phyloP scores from a whole-genome alignment of 352 stramenopile genomes.

The Thalassiosira mediterranea region DNA sequence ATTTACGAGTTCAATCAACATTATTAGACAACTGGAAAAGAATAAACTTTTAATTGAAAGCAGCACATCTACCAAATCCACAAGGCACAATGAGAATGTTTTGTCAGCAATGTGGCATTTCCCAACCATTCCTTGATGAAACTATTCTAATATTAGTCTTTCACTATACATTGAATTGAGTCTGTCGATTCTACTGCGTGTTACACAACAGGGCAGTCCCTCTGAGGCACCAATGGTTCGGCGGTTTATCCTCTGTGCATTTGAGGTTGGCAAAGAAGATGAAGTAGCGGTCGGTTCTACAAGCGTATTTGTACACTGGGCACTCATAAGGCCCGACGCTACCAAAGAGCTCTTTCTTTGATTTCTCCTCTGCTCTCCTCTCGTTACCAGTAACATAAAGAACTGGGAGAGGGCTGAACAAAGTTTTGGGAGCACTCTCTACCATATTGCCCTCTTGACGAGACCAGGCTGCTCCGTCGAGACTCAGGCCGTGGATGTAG shows the following conservation, averaged over 20 bases:
- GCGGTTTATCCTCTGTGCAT: conserved; percentile 80
- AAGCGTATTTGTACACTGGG: conserved; percentile 97
- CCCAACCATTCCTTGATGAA: too few relatives aligned
- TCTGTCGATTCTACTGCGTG: conserved; percentile 27
- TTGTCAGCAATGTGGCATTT: too few relatives aligned
- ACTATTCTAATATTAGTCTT: too few relatives aligned
- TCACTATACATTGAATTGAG: too few relatives aligned
- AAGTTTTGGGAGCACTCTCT: conserved; percentile 95
- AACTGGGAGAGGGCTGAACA: conserved; percentile 95
- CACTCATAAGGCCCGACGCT: conserved; percentile 91
- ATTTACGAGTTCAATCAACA: too few relatives aligned
- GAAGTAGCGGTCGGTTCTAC: conserved; percentile 93
- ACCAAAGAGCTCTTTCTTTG: conserved; percentile 92
- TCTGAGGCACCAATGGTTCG: conserved; percentile 93
- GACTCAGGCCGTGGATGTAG: conserved; percentile 97
- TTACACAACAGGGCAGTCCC: conserved; percentile 75
- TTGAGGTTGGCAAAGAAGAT: conserved; percentile 95
- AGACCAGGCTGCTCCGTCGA: conserved; percentile 96
- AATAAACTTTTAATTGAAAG: too few relatives aligned
- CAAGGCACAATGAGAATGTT: too few relatives aligned
- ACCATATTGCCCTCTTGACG: conserved; percentile 92
- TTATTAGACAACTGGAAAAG: too few relatives aligned
- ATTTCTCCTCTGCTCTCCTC: conserved; percentile 92
- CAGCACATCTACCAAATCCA: too few relatives aligned
- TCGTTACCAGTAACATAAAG: conserved; percentile 95